Percentiles rank a stretch among this genome's conserved stretches.
Conservation (phyloP, 257 asterid genomes). For the Solanum dulcamara region DNA sequence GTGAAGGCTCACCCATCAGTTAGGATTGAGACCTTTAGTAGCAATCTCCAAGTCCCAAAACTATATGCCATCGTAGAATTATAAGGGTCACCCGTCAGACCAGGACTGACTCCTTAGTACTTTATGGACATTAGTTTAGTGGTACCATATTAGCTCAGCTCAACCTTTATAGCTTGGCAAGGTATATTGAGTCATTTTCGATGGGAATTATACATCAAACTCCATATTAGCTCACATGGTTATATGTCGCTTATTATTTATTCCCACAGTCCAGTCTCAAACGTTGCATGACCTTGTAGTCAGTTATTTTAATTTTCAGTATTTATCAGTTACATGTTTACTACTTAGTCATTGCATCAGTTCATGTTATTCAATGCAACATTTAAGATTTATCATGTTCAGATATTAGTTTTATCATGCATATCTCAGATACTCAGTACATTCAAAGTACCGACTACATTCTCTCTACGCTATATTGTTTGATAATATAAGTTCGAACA, state of each 20-base stretch:
- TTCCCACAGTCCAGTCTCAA: neutral
- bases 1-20: too few relatives aligned
- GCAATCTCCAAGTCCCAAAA: neutral
- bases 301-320: too few relatives aligned
- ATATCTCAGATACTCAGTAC: too few relatives aligned
- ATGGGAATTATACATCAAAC: neutral
- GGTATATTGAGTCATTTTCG: neutral
- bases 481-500: too few relatives aligned
- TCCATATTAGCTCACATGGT: neutral
- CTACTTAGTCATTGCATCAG: too few relatives aligned
- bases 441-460: neutral
- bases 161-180: neutral
- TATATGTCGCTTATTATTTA: neutral
- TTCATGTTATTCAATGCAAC: neutral
- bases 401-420: too few relatives aligned
- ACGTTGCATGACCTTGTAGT: neutral
- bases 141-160: neutral
- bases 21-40: neutral
- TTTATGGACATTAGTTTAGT: neutral
- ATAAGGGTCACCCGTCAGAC: neutral
- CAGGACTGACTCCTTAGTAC: neutral
- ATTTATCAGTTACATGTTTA: too few relatives aligned
- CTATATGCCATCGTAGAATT: neutral
- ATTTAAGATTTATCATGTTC: too few relatives aligned
- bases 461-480: neutral